Evolutionary conservation across 75 land plant genomes (phyloP), one percentile per base, ranked within the genome.

Genomic region (Chamaecyparis obtusa): DNA sequence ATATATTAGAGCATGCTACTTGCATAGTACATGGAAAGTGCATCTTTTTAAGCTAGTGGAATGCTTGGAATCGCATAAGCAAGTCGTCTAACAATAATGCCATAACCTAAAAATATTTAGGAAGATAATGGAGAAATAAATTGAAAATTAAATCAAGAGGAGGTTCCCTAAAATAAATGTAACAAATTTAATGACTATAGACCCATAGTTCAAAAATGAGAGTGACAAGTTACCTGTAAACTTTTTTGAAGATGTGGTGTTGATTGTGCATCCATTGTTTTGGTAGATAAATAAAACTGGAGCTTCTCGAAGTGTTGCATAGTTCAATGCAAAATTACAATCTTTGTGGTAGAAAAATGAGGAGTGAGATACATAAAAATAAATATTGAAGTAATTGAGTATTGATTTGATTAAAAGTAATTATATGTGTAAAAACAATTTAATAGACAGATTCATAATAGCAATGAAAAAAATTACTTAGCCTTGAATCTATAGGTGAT

Each of bases 241-340:
- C 84, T 97, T 97, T 87, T 97, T 96, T 43, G 89, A 83, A 84
- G 91, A 87, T 46, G 96, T 92, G 54, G 99, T 97, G 86, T 96
- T 97, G 87, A 97, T 95, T 85, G 97, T 97, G 92, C 93, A 97
- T 39, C 99, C 99, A 89, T 97, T 97, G 92, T 97, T 97, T 32
- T 97, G 93, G 37, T 96, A 95, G 30, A 97, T 89, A 76, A 97
- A 97, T 39, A 97, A 41, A 1, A 95, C 93, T 0, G 95, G 97
- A 55, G 88, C 94, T 84, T 93, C 96, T 90, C 92, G 86, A 43
- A 95, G 95, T 64, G 97, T 97, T 71, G 97, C 97, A 90, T 95
- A 95, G 81, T 97, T 97, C 86, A 95, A 55, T n/a, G 90, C 93
- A 83, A 95, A 96, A 93, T 97, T 97, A 86, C 93, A 95, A 90